Percentiles rank a stretch among this genome's conserved stretches.
Evolutionary conservation across 768 basidiomycete species (phyloP).

Genomic region (Symmetrospora coprosmae): DNA sequence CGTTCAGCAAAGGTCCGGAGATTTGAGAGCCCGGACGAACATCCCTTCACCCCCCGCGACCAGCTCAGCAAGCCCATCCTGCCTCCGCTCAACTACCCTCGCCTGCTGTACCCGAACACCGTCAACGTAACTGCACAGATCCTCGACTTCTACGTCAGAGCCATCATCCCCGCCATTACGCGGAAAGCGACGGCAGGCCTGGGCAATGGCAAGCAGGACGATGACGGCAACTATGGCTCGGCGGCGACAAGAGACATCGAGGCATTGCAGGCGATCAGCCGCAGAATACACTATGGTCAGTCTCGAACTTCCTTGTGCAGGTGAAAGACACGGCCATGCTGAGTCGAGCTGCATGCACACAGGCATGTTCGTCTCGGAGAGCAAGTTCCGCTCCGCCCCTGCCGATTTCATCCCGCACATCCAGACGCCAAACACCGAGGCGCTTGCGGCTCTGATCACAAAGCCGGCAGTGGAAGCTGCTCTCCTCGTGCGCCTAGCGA

Average conservation of each 20-base stretch:
- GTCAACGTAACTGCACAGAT: constrained; percentile 63
- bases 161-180: constrained; percentile 82
- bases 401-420: constrained; percentile 86
- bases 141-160: constrained; percentile 68
- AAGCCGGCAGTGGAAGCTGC: constrained; percentile 88
- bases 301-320: constrained; percentile 8
- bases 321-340: neutral
- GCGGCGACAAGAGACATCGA: constrained; percentile 89
- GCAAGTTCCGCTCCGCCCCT: constrained; percentile 80
- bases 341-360: constrained; percentile 4
- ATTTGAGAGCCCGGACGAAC: constrained; percentile 96
- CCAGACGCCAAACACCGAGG: constrained; percentile 55
- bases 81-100: constrained; percentile 55
- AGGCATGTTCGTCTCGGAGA: constrained; percentile 99
- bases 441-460: constrained; percentile 77
- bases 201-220: constrained; percentile 59
- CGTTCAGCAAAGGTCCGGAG: constrained; percentile 76
- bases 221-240: constrained; percentile 96
- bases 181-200: constrained; percentile 54
- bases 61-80: constrained; percentile 72
- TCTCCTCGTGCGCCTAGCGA: constrained; percentile 64
- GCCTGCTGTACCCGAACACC: constrained; percentile 58
- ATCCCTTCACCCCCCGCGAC: constrained; percentile 62
- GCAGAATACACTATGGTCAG: constrained; percentile 93
- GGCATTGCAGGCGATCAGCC: constrained; percentile 91